Conservation (phyloP, 805 yeast genomes). For the Lipomyces spencermartinsiae region DNA sequence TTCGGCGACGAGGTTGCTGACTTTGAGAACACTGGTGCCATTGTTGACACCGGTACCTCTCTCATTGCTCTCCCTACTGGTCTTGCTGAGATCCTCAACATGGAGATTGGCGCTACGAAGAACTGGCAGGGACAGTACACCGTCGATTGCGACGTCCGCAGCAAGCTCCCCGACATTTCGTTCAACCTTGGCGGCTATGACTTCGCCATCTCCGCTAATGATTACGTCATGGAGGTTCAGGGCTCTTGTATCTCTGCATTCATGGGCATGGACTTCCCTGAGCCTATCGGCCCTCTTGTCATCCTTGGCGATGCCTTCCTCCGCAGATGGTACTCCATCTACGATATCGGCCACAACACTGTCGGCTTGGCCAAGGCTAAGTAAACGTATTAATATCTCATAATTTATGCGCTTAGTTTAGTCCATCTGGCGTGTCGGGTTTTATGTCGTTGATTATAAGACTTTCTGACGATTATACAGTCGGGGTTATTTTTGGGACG, state of each 20-base stretch:
- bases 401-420: neutral
- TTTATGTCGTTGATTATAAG: neutral
- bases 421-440: neutral
- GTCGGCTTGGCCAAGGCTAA: slow-evolving; percentile 90
- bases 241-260: slow-evolving; percentile 97
- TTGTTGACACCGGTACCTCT: slow-evolving; percentile 98
- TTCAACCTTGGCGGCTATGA: slow-evolving; percentile 88
- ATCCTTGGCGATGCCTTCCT: slow-evolving; percentile 97
- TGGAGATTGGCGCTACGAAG: slow-evolving; percentile 96
- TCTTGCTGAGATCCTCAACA: slow-evolving; percentile 91
- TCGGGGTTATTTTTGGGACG: slow-evolving; percentile 2
- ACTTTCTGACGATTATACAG: neutral
- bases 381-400: slow-evolving; percentile 43
- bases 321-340: slow-evolving; percentile 91
- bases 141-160: slow-evolving; percentile 87
- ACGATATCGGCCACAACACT: slow-evolving; percentile 87
- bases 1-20: slow-evolving; percentile 91
- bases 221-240: slow-evolving; percentile 90
- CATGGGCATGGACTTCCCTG: slow-evolving; percentile 97
- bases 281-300: slow-evolving; percentile 95
- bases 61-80: slow-evolving; percentile 93
- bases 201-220: slow-evolving; percentile 87
- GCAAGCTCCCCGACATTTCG: slow-evolving; percentile 85
- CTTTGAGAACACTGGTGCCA: slow-evolving; percentile 87
- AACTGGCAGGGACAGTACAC: slow-evolving; percentile 98